These are phyloP conservation scores for Chlorella vulgaris DNA, from an alignment of 139 green algal species.

Conservation along the genomic window DNA sequence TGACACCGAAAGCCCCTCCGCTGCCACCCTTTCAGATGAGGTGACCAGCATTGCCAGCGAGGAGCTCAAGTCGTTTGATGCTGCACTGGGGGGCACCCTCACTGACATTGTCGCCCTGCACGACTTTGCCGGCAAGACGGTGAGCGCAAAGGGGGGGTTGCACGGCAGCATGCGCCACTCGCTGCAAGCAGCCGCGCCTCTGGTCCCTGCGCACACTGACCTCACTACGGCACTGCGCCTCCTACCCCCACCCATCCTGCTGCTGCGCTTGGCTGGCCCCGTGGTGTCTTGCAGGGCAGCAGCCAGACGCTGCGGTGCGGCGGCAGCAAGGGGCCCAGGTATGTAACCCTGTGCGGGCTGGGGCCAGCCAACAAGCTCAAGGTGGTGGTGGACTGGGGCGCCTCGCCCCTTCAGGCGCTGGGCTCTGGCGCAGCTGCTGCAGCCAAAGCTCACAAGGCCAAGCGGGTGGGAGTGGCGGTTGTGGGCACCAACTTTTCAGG, in stretches of 20 bases:
- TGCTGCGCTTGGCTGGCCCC: slow-evolving; percentile 14
- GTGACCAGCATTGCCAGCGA: slow-evolving; percentile 50
- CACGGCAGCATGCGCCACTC: too few species aligned
- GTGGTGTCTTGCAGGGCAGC: slow-evolving; percentile 38
- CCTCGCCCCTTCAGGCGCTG: slow-evolving; percentile 60
- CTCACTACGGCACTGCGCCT: too few species aligned
- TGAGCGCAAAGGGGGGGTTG: not conserved
- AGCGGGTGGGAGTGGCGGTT: slow-evolving; percentile 53
- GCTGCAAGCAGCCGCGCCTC: not conserved
- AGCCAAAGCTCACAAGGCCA: slow-evolving; percentile 67
- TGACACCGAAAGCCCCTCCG: too few species aligned
- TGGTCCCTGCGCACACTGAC: not conserved
- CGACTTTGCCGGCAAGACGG: slow-evolving; percentile 77
- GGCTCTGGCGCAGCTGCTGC: slow-evolving; percentile 53
- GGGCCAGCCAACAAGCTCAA: slow-evolving; percentile 60
- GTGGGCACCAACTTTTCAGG: slow-evolving; percentile 25
- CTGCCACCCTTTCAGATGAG: slow-evolving; percentile 42
- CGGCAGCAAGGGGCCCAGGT: slow-evolving; percentile 29
- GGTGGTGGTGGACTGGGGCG: slow-evolving; percentile 57
- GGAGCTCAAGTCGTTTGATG: slow-evolving; percentile 60
- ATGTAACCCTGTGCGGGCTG: slow-evolving; percentile 75
- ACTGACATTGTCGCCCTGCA: slow-evolving; percentile 60
- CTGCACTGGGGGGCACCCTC: slow-evolving; percentile 50
- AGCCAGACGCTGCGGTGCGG: slow-evolving; percentile 26
- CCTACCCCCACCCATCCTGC: too few species aligned